Conservation (phyloP, 495 filamentous ascomycete species). For the Apodospora peruviana region DNA sequence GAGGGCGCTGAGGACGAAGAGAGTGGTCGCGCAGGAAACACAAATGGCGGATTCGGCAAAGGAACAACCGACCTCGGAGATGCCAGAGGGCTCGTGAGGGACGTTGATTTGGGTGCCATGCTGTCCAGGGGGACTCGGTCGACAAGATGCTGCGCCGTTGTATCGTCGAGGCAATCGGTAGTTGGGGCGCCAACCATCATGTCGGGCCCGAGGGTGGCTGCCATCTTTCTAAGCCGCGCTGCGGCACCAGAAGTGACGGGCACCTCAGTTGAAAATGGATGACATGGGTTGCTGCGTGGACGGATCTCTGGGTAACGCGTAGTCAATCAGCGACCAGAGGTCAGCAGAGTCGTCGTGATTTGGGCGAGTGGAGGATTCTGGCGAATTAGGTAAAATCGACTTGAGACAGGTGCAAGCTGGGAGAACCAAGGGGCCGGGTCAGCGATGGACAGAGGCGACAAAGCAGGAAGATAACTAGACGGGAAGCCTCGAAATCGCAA, state of each 20-base stretch:
- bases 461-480: no score
- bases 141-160: slow-evolving; percentile 7
- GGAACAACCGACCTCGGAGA: slow-evolving; percentile 41
- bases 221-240: slow-evolving; percentile 45
- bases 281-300: slow-evolving; percentile 33
- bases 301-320: neutral
- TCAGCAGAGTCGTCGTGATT: slow-evolving; percentile 3
- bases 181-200: slow-evolving; percentile 27
- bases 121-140: slow-evolving; percentile 9
- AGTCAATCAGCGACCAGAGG: slow-evolving; percentile 1
- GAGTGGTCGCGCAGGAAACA: slow-evolving; percentile 53
- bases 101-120: slow-evolving; percentile 12
- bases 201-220: slow-evolving; percentile 32
- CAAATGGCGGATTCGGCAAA: slow-evolving; percentile 65
- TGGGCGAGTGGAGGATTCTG: neutral
- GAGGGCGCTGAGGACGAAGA: slow-evolving; percentile 43
- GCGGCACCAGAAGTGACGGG: slow-evolving; percentile 37
- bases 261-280: slow-evolving; percentile 27
- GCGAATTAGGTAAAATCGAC: neutral
- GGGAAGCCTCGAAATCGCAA: no score
- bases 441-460: no score
- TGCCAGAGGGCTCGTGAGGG: slow-evolving; percentile 18
- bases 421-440: slow-evolving; percentile 5
- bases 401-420: slow-evolving; percentile 19
- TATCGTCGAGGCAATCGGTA: slow-evolving; percentile 19